Evolutionary conservation across 768 basidiomycete genomes (phyloP).

Genomic region (Boletus coccyginus): DNA sequence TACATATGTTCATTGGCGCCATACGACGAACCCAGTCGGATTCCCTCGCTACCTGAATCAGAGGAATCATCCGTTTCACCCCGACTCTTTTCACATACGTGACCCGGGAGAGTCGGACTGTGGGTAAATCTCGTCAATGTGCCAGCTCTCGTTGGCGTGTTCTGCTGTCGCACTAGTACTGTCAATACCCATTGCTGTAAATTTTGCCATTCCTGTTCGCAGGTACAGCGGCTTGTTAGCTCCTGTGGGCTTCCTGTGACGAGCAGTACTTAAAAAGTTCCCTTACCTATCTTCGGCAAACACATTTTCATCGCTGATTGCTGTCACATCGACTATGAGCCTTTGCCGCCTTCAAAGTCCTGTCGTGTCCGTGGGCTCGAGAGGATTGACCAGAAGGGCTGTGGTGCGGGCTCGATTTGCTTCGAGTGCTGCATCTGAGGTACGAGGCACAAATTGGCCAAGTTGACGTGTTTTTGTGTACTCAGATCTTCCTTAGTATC

Average conservation of each 20-base stretch:
- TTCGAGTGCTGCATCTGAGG: constrained; percentile 21
- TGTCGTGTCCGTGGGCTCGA: constrained; percentile 1
- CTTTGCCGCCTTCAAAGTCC: constrained; percentile 10
- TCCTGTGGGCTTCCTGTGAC: constrained; percentile 13
- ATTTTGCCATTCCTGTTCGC: constrained; percentile 10
- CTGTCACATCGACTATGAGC: constrained; percentile 13
- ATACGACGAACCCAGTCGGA: background rate
- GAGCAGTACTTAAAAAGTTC: background rate
- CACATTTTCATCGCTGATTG: background rate
- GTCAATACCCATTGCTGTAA: constrained; percentile 10
- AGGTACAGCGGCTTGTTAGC: background rate
- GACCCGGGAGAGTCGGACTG: background rate
- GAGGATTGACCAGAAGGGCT: background rate
- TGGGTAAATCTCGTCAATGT: constrained; percentile 15
- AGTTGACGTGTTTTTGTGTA: background rate
- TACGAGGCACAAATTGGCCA: constrained; percentile 3
- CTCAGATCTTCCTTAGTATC: constrained; percentile 4
- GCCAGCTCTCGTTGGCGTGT: background rate
- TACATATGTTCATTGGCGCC: background rate
- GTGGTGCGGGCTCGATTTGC: constrained; percentile 15
- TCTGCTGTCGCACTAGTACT: background rate
- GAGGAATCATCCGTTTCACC: background rate
- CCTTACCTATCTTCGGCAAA: background rate
- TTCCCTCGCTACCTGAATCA: no score
- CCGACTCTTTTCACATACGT: background rate